Evolutionary conservation across 495 filamentous ascomycete genomes (phyloP).

Genomic region (Tuber aestivum): DNA sequence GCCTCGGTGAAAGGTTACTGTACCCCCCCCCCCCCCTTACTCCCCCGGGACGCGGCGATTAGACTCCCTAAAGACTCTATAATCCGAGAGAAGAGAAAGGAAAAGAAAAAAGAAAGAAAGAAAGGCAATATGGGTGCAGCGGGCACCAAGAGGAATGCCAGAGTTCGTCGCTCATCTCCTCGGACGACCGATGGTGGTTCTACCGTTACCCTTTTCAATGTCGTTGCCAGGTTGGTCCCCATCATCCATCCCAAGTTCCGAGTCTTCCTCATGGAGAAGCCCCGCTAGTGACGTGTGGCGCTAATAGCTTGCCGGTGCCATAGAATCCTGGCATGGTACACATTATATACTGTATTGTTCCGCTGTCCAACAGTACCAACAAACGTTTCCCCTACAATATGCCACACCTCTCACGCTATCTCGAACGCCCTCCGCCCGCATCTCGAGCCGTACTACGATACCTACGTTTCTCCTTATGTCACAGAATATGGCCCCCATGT

Average conservation of each 20-base stretch:
- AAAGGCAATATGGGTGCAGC: conserved; percentile 27
- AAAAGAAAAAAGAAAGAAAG: conserved; percentile 10
- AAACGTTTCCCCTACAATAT: conserved; percentile 68
- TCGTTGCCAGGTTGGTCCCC: conserved; percentile 57
- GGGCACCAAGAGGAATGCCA: conserved; percentile 42
- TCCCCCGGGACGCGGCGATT: neutral
- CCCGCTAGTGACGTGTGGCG: neutral
- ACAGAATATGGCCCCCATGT: conserved; percentile 65
- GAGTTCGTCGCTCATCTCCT: conserved; percentile 33
- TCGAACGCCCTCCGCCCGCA: conserved; percentile 66
- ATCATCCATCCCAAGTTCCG: conserved; percentile 8
- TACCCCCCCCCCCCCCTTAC: neutral
- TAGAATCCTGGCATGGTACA: conserved; percentile 81
- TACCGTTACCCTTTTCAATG: conserved; percentile 52
- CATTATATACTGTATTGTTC: conserved; percentile 69
- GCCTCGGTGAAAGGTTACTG: neutral
- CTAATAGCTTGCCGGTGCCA: conserved; percentile 10
- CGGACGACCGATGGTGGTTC: conserved; percentile 43
- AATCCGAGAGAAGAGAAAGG: neutral
- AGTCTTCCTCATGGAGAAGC: conserved; percentile 16
- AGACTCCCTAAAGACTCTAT: neutral
- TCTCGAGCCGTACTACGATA: conserved; percentile 76
- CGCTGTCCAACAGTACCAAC: conserved; percentile 69
- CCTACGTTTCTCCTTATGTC: conserved; percentile 76
- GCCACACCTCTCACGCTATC: conserved; percentile 71